A percentile compares a stretch with the other conserved stretches of the same genome.
These are phyloP conservation scores for Chlamydomonas eustigma DNA, from an alignment of 139 green algal genomes.

Conservation along the genomic window DNA sequence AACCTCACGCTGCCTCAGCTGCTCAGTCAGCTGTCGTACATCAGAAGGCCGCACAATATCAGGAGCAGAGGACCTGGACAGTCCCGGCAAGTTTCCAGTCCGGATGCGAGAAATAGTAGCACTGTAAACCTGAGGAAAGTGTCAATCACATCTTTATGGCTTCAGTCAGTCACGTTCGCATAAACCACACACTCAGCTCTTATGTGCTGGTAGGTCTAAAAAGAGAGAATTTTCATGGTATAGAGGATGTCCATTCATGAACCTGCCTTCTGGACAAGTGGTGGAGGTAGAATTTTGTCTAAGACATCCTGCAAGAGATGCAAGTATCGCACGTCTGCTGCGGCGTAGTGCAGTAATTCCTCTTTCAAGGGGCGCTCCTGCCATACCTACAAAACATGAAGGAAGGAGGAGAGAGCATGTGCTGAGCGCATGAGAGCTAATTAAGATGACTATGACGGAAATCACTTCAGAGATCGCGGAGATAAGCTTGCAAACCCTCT, in stretches of 20 bases:
- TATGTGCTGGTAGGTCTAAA: too few relatives aligned
- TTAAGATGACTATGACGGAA: too few relatives aligned
- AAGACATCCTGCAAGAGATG: constrained; percentile 20
- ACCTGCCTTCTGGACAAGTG: constrained; percentile 12
- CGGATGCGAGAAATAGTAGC: neutral
- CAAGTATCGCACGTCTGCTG: constrained; percentile 31
- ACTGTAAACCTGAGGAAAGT: neutral
- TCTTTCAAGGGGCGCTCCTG: constrained; percentile 15
- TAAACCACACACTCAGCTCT: too few relatives aligned
- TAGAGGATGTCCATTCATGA: too few relatives aligned
- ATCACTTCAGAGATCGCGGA: too few relatives aligned
- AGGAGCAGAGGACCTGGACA: neutral
- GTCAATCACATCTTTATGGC: too few relatives aligned
- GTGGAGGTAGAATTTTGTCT: constrained; percentile 2
- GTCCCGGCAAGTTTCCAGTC: neutral
- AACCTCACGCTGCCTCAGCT: neutral
- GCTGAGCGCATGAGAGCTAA: neutral
- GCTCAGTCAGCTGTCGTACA: neutral
- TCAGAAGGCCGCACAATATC: neutral
- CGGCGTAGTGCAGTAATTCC: constrained; percentile 27
- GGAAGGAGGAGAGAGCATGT: neutral
- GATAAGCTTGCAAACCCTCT: too few relatives aligned
- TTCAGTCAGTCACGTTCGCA: too few relatives aligned
- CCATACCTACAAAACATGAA: constrained; percentile 20
- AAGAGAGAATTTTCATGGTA: too few relatives aligned